Percentiles rank a stretch among this genome's conserved stretches.
Conservation (phyloP, 257 asterid genomes). For the Nicotiana tomentosiformis region DNA sequence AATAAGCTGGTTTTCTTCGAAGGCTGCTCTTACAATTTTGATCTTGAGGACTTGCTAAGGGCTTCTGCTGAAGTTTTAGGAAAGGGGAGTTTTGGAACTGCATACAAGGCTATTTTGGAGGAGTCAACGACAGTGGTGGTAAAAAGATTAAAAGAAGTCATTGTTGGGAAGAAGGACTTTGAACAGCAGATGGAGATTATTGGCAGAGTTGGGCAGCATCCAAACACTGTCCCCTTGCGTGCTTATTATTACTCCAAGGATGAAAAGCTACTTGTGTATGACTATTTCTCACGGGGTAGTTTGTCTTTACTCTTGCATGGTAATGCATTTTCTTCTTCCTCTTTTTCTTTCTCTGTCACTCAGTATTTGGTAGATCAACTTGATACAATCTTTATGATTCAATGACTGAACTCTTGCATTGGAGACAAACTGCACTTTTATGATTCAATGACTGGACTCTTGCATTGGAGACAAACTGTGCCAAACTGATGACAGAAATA, state of each 20-base stretch:
- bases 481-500: background rate
- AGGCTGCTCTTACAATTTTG: conserved; percentile 83
- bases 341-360: conserved; percentile 3
- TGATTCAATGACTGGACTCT: background rate
- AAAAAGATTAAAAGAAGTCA: conserved; percentile 81
- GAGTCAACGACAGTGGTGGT: conserved; percentile 92
- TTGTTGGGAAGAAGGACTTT: conserved; percentile 88
- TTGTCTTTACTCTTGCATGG: conserved; percentile 77
- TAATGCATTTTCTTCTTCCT: conserved; percentile 20
- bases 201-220: conserved; percentile 81
- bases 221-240: conserved; percentile 64
- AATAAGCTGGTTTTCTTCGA: conserved; percentile 89
- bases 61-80: conserved; percentile 95
- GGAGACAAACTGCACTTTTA: background rate
- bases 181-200: conserved; percentile 90
- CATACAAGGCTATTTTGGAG: conserved; percentile 87
- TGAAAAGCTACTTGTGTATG: conserved; percentile 86
- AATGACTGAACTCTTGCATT: background rate
- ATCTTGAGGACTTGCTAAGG: conserved; percentile 88
- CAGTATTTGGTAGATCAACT: background rate
- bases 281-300: conserved; percentile 69
- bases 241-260: conserved; percentile 98
- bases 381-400: background rate
- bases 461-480: background rate
- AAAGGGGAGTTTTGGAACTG: conserved; percentile 92